phyloP scores from a whole-genome alignment of 805 yeast species.

The Blastobotrys attinorum region DNA sequence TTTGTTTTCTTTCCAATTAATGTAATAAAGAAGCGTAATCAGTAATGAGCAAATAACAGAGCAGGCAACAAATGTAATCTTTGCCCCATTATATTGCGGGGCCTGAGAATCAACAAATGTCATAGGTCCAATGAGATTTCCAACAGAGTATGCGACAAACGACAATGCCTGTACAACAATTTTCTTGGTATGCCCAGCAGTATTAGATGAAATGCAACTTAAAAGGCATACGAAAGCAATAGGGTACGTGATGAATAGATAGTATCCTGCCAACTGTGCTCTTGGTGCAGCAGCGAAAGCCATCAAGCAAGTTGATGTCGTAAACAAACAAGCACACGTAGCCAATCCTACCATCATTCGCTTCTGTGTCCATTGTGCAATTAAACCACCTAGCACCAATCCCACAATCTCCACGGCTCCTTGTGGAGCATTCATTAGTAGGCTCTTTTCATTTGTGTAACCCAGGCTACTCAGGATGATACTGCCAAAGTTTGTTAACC shows the following conservation, averaged over 20 bases:
- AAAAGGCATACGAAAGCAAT: conserved; percentile 34
- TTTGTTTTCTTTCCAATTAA: conserved; percentile 11
- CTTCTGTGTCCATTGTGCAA: conserved; percentile 10
- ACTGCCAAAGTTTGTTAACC: conserved; percentile 39
- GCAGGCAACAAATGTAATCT: conserved; percentile 45
- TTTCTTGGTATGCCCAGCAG: conserved; percentile 72
- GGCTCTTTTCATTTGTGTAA: conserved; percentile 16
- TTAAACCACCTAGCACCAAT: conserved; percentile 11
- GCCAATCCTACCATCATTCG: conserved; percentile 35
- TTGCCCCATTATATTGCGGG: conserved; percentile 50
- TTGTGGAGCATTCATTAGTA: conserved; percentile 28
- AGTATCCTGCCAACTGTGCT: conserved; percentile 35
- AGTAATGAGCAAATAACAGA: conserved; percentile 37
- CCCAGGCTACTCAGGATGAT: conserved; percentile 34
- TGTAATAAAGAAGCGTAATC: conserved; percentile 25
- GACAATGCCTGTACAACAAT: conserved; percentile 49
- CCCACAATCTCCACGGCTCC: conserved; percentile 29
- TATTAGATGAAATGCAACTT: conserved; percentile 36
- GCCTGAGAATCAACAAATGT: conserved; percentile 50
- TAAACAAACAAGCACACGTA: conserved; percentile 37
- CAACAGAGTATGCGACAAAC: conserved; percentile 58
- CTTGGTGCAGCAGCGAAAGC: conserved; percentile 32
- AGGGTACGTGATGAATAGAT: conserved; percentile 29
- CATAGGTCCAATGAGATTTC: conserved; percentile 69
- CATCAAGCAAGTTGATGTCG: conserved; percentile 37